These are phyloP conservation scores for Hypoxylon sp. DNA, from an alignment of 2,329 filamentous ascomycete species.

Conservation along the genomic window DNA sequence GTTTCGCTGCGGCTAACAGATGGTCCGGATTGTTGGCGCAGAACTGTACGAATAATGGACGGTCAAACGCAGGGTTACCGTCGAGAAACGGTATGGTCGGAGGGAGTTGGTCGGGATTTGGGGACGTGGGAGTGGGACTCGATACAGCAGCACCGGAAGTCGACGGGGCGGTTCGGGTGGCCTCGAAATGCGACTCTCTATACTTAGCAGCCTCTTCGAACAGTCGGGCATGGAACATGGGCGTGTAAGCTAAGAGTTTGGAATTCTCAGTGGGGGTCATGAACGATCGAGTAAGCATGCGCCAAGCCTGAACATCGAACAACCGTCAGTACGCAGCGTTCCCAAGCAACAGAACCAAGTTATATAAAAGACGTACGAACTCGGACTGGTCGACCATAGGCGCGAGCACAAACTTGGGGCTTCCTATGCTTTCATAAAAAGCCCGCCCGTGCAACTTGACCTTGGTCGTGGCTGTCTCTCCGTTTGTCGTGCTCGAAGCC, in stretches of 20 bases:
- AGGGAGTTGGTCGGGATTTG: conserved; percentile 45
- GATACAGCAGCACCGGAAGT: conserved; percentile 24
- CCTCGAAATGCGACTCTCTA: conserved; percentile 84
- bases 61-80: conserved; percentile 85
- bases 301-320: conserved; percentile 87
- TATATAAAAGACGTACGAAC: conserved; percentile 74
- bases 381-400: conserved; percentile 99
- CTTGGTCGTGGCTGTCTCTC: conserved; percentile 50
- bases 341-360: neutral
- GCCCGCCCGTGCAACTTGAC: conserved; percentile 83
- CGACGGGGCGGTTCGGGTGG: conserved; percentile 58
- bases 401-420: conserved; percentile 89
- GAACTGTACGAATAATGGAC: conserved; percentile 95
- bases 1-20: conserved; percentile 81
- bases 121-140: neutral
- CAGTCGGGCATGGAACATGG: conserved; percentile 95
- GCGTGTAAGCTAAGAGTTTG: conserved; percentile 86
- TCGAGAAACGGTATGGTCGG: conserved; percentile 74
- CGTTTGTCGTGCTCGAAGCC: conserved; percentile 48
- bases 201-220: conserved; percentile 84
- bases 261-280: conserved; percentile 74
- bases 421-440: conserved; percentile 96
- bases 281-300: conserved; percentile 94
- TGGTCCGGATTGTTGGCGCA: conserved; percentile 90
- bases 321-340: conserved; percentile 25